Conservation (phyloP, 139 green algal genomes). For the Pseudopediastrum boryanum region DNA sequence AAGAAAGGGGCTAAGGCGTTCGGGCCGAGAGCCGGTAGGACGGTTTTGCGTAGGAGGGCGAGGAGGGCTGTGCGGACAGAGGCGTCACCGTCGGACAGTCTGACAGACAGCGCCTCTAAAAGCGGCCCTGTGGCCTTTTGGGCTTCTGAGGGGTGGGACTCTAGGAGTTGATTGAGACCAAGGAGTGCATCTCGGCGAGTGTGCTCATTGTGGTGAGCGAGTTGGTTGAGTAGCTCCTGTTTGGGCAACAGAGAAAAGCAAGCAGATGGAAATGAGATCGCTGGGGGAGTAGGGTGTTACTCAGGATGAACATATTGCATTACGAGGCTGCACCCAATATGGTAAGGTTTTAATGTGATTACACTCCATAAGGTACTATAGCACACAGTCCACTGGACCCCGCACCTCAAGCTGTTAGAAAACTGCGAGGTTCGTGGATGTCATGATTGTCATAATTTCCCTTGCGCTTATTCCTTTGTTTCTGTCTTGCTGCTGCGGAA, state of each 20-base stretch:
- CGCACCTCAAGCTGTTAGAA: no score
- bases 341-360: no score
- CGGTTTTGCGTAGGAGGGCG: slow-evolving; percentile 36
- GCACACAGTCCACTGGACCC: no score
- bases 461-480: no score
- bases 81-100: slow-evolving; percentile 50
- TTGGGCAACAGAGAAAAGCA: not conserved
- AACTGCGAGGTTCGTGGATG: no score
- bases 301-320: no score
- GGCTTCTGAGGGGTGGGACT: slow-evolving; percentile 58
- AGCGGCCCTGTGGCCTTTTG: slow-evolving; percentile 22
- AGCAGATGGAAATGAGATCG: not conserved
- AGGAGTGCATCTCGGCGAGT: slow-evolving; percentile 68
- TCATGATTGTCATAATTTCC: no score
- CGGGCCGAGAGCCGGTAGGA: slow-evolving; percentile 60
- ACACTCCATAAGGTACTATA: no score
- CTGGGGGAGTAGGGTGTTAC: no score
- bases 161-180: slow-evolving; percentile 75
- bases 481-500: no score
- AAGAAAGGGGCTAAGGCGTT: slow-evolving; percentile 75
- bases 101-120: slow-evolving; percentile 42
- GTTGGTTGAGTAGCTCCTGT: slow-evolving; percentile 84
- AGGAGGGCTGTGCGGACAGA: slow-evolving; percentile 40
- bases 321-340: no score
- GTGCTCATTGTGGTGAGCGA: slow-evolving; percentile 78